A percentile compares a stretch with the other conserved stretches of the same genome.
Evolutionary conservation across 2,329 filamentous ascomycete species (phyloP).

Genomic region (Ophiostoma novo-ulmi): DNA sequence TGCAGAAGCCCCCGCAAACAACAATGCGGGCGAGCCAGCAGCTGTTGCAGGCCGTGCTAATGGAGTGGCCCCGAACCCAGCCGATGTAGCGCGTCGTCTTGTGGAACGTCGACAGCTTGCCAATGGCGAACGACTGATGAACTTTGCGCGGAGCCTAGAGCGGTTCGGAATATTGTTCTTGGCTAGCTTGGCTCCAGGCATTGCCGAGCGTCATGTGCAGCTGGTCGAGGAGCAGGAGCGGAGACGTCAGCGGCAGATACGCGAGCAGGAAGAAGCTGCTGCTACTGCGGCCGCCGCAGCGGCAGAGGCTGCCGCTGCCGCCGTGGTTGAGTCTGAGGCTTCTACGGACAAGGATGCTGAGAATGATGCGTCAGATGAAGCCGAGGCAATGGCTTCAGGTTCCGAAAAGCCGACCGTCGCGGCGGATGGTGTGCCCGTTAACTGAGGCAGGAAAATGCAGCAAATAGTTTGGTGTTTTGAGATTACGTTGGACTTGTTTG

Average conservation of each 20-base stretch:
- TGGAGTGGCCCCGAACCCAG: constrained; percentile 41
- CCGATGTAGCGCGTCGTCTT: constrained; percentile 50
- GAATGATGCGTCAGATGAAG: not conserved
- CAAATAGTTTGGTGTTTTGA: not conserved
- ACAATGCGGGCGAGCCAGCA: not conserved
- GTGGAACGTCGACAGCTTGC: constrained; percentile 43
- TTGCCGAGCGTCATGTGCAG: constrained; percentile 61
- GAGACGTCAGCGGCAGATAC: constrained; percentile 37
- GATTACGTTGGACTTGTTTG: not conserved
- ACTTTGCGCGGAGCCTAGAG: constrained; percentile 51
- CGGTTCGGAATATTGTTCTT: constrained; percentile 58
- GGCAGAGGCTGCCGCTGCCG: constrained; percentile 25
- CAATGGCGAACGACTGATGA: constrained; percentile 47
- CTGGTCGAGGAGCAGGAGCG: constrained; percentile 50
- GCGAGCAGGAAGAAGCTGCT: constrained; percentile 39
- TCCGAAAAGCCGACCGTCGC: not conserved
- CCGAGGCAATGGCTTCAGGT: not conserved
- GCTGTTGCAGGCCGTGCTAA: not conserved
- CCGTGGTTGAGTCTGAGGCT: not conserved
- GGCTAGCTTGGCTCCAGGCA: constrained; percentile 60
- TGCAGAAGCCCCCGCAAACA: not conserved
- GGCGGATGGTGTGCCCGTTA: not conserved
- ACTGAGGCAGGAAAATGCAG: not conserved
- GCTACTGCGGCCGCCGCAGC: constrained; percentile 34
- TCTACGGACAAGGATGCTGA: not conserved